Conservation (phyloP, 148 eudicot genomes). For the Polygonum maritimum region DNA sequence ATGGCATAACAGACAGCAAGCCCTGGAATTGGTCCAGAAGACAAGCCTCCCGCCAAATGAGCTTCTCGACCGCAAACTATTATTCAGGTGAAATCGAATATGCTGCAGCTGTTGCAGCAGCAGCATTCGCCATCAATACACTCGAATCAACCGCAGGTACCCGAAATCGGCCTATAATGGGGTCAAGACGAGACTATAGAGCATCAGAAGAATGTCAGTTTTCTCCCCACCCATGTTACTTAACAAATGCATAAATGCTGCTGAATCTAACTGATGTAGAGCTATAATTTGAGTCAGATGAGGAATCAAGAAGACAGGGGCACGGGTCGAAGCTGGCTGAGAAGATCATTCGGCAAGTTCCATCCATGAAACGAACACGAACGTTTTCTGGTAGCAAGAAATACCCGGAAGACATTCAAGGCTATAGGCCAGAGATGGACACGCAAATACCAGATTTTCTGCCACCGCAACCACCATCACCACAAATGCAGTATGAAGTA, state of each 20-base stretch:
- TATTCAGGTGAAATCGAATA: conserved; percentile 21
- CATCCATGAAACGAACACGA: conserved; percentile 36
- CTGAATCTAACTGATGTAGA: neutral
- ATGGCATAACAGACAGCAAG: conserved; percentile 2
- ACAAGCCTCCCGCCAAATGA: neutral
- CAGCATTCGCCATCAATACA: conserved; percentile 59
- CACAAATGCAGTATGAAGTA: neutral
- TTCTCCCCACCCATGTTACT: neutral
- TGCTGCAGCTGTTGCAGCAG: conserved; percentile 70
- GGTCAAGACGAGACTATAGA: neutral
- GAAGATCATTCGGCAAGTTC: conserved; percentile 27
- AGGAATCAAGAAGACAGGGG: neutral
- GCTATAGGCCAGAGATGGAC: conserved; percentile 18
- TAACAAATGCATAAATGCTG: neutral
- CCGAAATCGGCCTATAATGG: conserved; percentile 27
- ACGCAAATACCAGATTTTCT: conserved; percentile 20
- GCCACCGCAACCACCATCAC: conserved; percentile 13
- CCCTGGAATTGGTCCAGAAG: neutral
- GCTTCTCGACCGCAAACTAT: neutral
- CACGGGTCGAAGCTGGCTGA: conserved; percentile 25
- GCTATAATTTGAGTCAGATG: neutral
- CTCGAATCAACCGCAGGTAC: conserved; percentile 31
- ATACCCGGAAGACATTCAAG: conserved; percentile 8
- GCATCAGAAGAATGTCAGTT: neutral
- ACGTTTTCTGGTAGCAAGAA: conserved; percentile 27